Conservation (phyloP, 2,329 filamentous ascomycete genomes). For the Fusarium cicatricum region DNA sequence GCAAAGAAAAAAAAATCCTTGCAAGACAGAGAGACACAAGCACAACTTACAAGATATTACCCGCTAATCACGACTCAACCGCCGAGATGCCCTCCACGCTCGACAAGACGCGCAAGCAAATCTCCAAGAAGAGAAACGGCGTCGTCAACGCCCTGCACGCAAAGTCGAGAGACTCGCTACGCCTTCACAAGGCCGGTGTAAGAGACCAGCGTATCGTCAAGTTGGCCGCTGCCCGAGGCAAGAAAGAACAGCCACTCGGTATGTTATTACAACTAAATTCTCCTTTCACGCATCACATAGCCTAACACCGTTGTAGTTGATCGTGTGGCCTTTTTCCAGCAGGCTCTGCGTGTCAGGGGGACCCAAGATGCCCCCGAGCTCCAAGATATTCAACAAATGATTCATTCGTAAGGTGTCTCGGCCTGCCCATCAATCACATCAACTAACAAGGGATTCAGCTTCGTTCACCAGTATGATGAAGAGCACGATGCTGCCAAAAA, state of each 20-base stretch:
- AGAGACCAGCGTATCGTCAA: constrained; percentile 85
- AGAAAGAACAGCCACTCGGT: constrained; percentile 79
- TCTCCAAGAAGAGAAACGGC: constrained; percentile 84
- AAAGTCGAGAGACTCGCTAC: constrained; percentile 85
- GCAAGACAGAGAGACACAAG: background rate
- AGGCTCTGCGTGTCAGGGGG: constrained; percentile 57
- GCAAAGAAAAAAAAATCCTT: constrained; percentile 30
- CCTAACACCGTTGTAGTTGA: constrained; percentile 43
- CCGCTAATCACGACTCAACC: background rate
- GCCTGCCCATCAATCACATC: background rate
- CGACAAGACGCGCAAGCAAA: constrained; percentile 86
- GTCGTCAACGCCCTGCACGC: constrained; percentile 81
- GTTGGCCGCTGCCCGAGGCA: constrained; percentile 73
- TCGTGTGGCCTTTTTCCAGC: constrained; percentile 71
- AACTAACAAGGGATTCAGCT: constrained; percentile 52
- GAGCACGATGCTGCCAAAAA: constrained; percentile 73
- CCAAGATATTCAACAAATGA: constrained; percentile 66
- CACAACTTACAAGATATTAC: constrained; percentile 18
- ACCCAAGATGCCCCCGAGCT: constrained; percentile 61
- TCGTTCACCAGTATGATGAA: constrained; percentile 74
- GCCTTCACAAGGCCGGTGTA: constrained; percentile 79
- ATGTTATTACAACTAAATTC: constrained; percentile 39
- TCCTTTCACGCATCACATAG: background rate
- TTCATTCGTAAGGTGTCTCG: constrained; percentile 61
- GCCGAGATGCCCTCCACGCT: constrained; percentile 77